Conservation (phyloP, 306 rosid genomes). For the Mimosa pudica region DNA sequence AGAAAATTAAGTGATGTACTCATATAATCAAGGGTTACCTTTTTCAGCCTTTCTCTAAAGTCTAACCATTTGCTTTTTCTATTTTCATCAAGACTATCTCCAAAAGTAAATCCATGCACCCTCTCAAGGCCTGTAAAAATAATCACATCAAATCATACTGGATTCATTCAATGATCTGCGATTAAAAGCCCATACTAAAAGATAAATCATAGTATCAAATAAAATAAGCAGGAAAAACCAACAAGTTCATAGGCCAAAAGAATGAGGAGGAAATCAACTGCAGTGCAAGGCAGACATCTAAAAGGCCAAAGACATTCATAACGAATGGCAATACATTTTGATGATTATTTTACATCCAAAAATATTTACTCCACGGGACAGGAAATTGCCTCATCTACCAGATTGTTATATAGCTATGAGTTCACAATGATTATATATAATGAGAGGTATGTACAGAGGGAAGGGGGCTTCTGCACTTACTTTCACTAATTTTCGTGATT, state of each 20-base stretch:
- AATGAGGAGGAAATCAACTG: not conserved
- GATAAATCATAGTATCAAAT: constrained; percentile 12
- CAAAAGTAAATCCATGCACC: constrained; percentile 88
- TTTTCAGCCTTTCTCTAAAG: constrained; percentile 60
- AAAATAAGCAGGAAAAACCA: constrained; percentile 6
- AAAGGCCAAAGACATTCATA: not conserved
- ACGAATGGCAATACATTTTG: not conserved
- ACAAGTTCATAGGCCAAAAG: constrained; percentile 17
- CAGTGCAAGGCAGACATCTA: not conserved
- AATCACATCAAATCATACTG: constrained; percentile 27
- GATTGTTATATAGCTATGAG: not conserved
- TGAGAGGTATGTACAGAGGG: not conserved
- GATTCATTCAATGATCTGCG: constrained; percentile 10
- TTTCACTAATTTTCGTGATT: constrained; percentile 48
- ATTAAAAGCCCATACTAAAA: not conserved
- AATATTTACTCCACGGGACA: not conserved
- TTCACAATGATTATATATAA: not conserved
- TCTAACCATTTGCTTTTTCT: constrained; percentile 77
- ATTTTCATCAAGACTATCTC: constrained; percentile 82
- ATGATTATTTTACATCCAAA: not conserved
- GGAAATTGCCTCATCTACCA: not conserved
- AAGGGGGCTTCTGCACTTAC: constrained; percentile 38
- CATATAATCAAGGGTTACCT: constrained; percentile 53
- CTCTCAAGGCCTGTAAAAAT: constrained; percentile 74
- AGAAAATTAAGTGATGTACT: constrained; percentile 7